Evolutionary conservation across 1,284 basidiomycete genomes (phyloP).

Genomic region (Thecaphora frezii): DNA sequence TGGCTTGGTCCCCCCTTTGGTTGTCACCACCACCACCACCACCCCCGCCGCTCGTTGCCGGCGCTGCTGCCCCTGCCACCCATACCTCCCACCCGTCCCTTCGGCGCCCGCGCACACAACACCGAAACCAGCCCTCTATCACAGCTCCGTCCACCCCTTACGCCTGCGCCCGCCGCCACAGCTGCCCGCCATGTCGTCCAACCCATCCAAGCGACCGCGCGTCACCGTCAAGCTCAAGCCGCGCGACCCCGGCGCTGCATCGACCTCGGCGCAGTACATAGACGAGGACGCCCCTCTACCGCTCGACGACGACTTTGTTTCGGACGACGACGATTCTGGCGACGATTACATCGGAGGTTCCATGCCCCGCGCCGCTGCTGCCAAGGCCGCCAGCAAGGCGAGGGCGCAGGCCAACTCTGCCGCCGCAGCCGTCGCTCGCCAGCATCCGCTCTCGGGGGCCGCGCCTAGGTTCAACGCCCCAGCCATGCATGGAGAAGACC

Average conservation of each 20-base stretch:
- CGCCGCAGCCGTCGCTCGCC: constrained; percentile 8
- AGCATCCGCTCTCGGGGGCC: constrained; percentile 32
- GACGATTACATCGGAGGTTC: constrained; percentile 22
- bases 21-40: too few relatives aligned
- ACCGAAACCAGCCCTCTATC: too few relatives aligned
- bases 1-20: too few relatives aligned
- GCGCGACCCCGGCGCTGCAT: constrained; percentile 12
- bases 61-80: too few relatives aligned
- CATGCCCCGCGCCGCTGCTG: constrained; percentile 4
- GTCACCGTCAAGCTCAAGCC: constrained; percentile 33
- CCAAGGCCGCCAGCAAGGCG: constrained; percentile 1
- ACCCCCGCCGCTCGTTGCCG: too few relatives aligned
- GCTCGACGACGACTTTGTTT: constrained; percentile 24
- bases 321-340: constrained; percentile 33
- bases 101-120: too few relatives aligned
- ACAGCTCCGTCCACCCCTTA: too few relatives aligned
- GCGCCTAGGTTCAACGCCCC: constrained; percentile 30
- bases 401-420: constrained; percentile 7
- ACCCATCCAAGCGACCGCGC: constrained; percentile 12
- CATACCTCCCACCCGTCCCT: too few relatives aligned
- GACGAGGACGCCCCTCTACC: constrained; percentile 23
- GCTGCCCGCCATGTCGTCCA: not conserved
- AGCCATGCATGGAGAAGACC: constrained; percentile 30
- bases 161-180: too few relatives aligned
- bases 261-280: constrained; percentile 18